A percentile compares a stretch with the other conserved stretches of the same genome.
Evolutionary conservation across 129 eudicot species (phyloP).

Genomic region (Artemisia argyi): DNA sequence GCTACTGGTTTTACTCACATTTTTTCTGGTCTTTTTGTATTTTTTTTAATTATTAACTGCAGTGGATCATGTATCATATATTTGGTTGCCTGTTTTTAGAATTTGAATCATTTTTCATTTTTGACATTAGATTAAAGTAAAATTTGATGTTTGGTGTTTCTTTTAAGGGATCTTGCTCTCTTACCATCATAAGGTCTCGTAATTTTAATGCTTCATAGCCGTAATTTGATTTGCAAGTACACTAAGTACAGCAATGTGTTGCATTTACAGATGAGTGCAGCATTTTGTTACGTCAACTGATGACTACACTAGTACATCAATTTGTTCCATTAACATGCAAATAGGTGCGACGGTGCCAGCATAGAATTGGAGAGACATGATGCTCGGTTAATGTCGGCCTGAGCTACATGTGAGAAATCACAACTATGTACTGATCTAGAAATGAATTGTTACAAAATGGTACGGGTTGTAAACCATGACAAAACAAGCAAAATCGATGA

Average conservation of each 20-base stretch:
- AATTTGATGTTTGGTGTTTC: conserved; percentile 1
- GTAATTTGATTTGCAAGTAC: too few relatives aligned
- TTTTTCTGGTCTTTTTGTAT: conserved; percentile 25
- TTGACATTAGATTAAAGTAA: conserved; percentile 4
- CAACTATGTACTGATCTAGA: too few relatives aligned
- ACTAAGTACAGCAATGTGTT: neutral
- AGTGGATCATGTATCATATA: conserved; percentile 27
- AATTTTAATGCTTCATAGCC: neutral
- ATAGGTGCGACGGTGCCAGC: neutral
- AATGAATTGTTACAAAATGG: too few relatives aligned
- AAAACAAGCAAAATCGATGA: too few relatives aligned
- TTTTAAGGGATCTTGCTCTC: neutral
- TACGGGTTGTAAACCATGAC: too few relatives aligned
- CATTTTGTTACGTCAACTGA: neutral
- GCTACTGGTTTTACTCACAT: conserved; percentile 9
- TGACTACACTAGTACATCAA: neutral
- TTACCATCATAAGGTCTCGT: neutral
- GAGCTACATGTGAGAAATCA: too few relatives aligned
- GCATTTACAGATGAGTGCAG: neutral
- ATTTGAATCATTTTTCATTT: neutral
- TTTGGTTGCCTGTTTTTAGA: conserved; percentile 12
- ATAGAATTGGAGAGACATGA: too few relatives aligned
- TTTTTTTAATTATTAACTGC: conserved; percentile 15
- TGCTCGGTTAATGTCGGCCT: too few relatives aligned
- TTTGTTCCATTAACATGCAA: neutral